These are phyloP conservation scores for Mimosa pudica DNA, from an alignment of 306 rosid species.

Conservation along the genomic window DNA sequence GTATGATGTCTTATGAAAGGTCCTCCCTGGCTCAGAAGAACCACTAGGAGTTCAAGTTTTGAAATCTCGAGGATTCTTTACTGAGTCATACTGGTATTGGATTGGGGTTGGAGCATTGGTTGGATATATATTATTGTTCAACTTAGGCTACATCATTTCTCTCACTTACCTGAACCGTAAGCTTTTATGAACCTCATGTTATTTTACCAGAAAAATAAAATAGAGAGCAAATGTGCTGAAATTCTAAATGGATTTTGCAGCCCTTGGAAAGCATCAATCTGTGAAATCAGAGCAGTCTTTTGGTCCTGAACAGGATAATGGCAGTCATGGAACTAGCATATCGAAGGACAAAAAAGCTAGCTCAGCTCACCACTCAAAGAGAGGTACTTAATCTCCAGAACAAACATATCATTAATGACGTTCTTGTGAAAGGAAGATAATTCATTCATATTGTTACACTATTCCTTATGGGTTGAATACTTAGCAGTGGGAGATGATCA, in stretches of 20 bases:
- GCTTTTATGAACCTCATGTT: slow-evolving; percentile 31
- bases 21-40: slow-evolving; percentile 41
- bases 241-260: slow-evolving; percentile 34
- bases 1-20: slow-evolving; percentile 35
- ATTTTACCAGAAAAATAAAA: not conserved
- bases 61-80: slow-evolving; percentile 52
- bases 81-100: slow-evolving; percentile 29
- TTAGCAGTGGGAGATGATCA: slow-evolving; percentile 35
- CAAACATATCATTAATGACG: not conserved
- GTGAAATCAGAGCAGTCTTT: slow-evolving; percentile 44
- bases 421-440: not conserved
- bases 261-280: slow-evolving; percentile 37
- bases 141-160: slow-evolving; percentile 34
- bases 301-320: slow-evolving; percentile 32
- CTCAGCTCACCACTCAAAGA: slow-evolving; percentile 32
- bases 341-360: slow-evolving; percentile 25
- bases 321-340: slow-evolving; percentile 11
- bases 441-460: slow-evolving; percentile 25
- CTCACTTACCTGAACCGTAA: slow-evolving; percentile 54
- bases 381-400: slow-evolving; percentile 35
- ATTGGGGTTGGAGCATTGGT: slow-evolving; percentile 24
- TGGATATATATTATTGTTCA: slow-evolving; percentile 25
- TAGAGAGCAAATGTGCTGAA: not conserved
- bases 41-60: slow-evolving; percentile 48
- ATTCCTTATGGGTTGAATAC: slow-evolving; percentile 4